Base-by-base conservation (phyloP, 768 basidiomycete species). In the Glaciozyma antarctica region DNA sequence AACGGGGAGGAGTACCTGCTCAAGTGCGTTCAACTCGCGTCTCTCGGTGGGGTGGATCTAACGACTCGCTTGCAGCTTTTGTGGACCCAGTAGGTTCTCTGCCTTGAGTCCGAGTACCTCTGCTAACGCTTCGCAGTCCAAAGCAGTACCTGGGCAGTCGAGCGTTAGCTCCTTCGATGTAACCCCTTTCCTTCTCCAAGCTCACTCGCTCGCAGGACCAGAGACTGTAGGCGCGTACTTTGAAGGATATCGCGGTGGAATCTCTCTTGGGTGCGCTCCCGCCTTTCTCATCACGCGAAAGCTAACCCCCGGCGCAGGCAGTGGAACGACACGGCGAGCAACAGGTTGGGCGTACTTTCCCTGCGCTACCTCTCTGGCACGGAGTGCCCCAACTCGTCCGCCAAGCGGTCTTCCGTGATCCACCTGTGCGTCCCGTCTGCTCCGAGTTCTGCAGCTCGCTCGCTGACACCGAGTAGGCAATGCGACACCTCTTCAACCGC, bases 1-100 rank as follows among this genome's bases (percentile, higher is more conserved):
- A 57, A 57, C 26, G 55, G 55, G 2, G 38, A 57, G 21, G 10
- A 22, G 22, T 41, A 41, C 38, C 6, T 22, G 8, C 21, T 57
- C 55, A 57, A 57, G 55, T 57, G 55, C 21, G 55, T 57, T 32
- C 2, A n/a, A n/a, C n/a, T n/a, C n/a, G n/a, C n/a, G n/a, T n/a
- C n/a, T n/a, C n/a, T n/a, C n/a, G n/a, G n/a, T n/a, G n/a, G 51
- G 32, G 22, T 13, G 22, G 5, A 57, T 34, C 55, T 57, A n/a
- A 57, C n/a, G 21, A 26, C 24, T 4, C 3, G 10, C 22, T 32
- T 57, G 38, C 38, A 57, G 55, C 55, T 57, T 57, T n/a, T 57
- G 55, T 28, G 55, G 55, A 22, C 55, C 55, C 1, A 57, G 55
- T 57, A 43, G n/a, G 55, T 13, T n/a, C 9, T 38, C 38, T 2